These are phyloP conservation scores for Lonicera japonica DNA, from an alignment of 129 eudicot genomes.

Conservation along the genomic window DNA sequence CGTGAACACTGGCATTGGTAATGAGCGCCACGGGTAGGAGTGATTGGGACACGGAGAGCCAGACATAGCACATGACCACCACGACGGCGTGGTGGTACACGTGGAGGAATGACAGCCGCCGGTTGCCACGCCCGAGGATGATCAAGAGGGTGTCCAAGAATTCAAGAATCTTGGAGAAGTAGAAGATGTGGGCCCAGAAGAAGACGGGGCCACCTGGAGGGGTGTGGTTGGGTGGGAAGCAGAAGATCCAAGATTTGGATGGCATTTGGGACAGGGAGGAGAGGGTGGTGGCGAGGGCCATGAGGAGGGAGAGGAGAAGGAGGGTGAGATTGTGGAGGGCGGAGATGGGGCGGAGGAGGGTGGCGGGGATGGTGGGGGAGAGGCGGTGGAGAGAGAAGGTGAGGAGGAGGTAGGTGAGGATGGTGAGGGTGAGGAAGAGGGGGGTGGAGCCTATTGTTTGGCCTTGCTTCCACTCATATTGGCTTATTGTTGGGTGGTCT, in stretches of 20 bases:
- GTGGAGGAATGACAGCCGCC: slow-evolving; percentile 86
- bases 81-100: slow-evolving; percentile 92
- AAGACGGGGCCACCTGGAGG: slow-evolving; percentile 76
- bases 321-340: slow-evolving; percentile 74
- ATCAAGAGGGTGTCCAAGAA: slow-evolving; percentile 78
- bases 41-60: slow-evolving; percentile 69
- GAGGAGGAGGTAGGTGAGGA: slow-evolving; percentile 64
- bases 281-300: slow-evolving; percentile 81
- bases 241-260: slow-evolving; percentile 58
- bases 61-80: slow-evolving; percentile 68
- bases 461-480: slow-evolving; percentile 57
- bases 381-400: slow-evolving; percentile 51
- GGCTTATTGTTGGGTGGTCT: slow-evolving; percentile 60
- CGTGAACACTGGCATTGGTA: slow-evolving; percentile 81
- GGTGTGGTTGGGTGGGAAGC: slow-evolving; percentile 64
- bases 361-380: slow-evolving; percentile 36
- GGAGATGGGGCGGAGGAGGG: slow-evolving; percentile 67
- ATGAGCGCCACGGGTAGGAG: slow-evolving; percentile 83
- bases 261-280: slow-evolving; percentile 60
- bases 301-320: slow-evolving; percentile 63
- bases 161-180: slow-evolving; percentile 76
- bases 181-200: slow-evolving; percentile 88
- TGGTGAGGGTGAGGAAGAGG: slow-evolving; percentile 48
- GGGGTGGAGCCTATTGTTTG: slow-evolving; percentile 64
- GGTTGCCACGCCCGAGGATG: slow-evolving; percentile 38